phyloP scores from a whole-genome alignment of 2,329 filamentous ascomycete species.

The Diplocarpon rosae region DNA sequence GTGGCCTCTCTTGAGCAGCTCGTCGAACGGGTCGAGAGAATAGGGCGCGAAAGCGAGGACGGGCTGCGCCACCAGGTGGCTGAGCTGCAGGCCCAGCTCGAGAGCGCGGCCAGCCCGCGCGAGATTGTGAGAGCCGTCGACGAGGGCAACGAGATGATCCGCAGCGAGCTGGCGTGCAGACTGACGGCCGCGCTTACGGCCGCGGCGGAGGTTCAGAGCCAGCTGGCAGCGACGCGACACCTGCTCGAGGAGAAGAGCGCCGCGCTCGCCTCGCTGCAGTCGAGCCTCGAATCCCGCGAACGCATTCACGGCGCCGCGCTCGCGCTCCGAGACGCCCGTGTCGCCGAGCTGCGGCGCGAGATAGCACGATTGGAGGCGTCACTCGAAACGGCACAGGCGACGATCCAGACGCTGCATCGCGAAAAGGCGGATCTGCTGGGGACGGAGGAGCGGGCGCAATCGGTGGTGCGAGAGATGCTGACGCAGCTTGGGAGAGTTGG shows the following conservation, averaged over 20 bases:
- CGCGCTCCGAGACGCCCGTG: slow-evolving; percentile 39
- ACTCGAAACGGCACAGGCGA: slow-evolving; percentile 37
- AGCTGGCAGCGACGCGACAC: slow-evolving; percentile 14
- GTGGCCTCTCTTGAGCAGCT: slow-evolving; percentile 42
- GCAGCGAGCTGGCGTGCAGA: slow-evolving; percentile 35
- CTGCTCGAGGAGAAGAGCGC: slow-evolving; percentile 9
- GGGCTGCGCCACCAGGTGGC: slow-evolving; percentile 11
- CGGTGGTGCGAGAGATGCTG: slow-evolving; percentile 39
- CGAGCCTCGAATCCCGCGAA: slow-evolving; percentile 9
- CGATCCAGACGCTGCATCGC: slow-evolving; percentile 34
- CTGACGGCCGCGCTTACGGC: slow-evolving; percentile 33
- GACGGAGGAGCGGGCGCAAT: slow-evolving; percentile 37
- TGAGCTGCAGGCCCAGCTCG: slow-evolving; percentile 24
- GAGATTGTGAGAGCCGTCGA: slow-evolving; percentile 24
- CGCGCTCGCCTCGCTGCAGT: slow-evolving; percentile 18
- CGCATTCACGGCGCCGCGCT: slow-evolving; percentile 35
- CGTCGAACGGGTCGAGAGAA: slow-evolving; percentile 37
- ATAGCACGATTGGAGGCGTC: slow-evolving; percentile 36
- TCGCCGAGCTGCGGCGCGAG: slow-evolving; percentile 38
- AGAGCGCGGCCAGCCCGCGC: slow-evolving; percentile 28
- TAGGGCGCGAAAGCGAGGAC: slow-evolving; percentile 15
- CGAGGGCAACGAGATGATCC: slow-evolving; percentile 29
- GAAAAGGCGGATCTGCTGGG: slow-evolving; percentile 37
- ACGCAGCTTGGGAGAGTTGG: slow-evolving; percentile 40
- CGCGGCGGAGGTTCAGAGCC: slow-evolving; percentile 30